phyloP scores from a whole-genome alignment of 2,329 filamentous ascomycete genomes.

The Colletotrichum filicis region DNA sequence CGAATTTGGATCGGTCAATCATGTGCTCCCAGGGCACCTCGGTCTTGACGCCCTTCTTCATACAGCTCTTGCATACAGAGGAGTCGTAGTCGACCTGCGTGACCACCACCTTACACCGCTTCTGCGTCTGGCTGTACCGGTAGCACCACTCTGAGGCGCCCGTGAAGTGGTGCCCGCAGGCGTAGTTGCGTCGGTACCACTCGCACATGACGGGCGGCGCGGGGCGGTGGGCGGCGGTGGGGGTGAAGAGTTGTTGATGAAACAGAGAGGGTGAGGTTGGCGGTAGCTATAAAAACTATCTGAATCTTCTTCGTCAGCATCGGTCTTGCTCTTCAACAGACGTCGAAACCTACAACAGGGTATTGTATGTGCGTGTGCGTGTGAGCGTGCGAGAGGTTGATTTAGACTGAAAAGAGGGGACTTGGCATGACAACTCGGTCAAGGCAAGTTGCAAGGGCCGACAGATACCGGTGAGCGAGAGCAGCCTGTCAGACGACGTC shows the following conservation, averaged over 20 bases:
- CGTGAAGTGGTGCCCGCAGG: constrained; percentile 35
- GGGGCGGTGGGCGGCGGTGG: not conserved
- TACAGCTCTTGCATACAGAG: constrained; percentile 22
- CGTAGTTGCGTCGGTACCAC: constrained; percentile 37
- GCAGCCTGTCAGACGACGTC: constrained; percentile 30
- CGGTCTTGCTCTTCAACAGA: not conserved
- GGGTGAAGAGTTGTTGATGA: not conserved
- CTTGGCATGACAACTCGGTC: constrained; percentile 33
- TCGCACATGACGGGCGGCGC: constrained; percentile 30
- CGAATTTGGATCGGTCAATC: constrained; percentile 28
- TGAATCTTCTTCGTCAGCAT: not conserved
- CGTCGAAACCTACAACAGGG: not conserved
- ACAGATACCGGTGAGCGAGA: constrained; percentile 28
- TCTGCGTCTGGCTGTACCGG: constrained; percentile 35
- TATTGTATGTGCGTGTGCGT: too few species aligned
- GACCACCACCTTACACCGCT: constrained; percentile 34
- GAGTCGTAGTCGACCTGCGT: constrained; percentile 32
- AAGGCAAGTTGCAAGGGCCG: constrained; percentile 28
- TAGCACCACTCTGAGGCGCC: constrained; percentile 36
- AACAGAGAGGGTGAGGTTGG: not conserved
- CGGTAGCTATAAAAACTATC: not conserved
- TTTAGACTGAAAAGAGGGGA: constrained; percentile 14
- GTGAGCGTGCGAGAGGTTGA: constrained; percentile 9
- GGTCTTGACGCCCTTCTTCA: constrained; percentile 17
- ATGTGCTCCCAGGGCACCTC: constrained; percentile 32